Percentiles rank a stretch among this genome's conserved stretches.
phyloP scores from a whole-genome alignment of 2,329 filamentous ascomycete species.

The Aspergillus felis region DNA sequence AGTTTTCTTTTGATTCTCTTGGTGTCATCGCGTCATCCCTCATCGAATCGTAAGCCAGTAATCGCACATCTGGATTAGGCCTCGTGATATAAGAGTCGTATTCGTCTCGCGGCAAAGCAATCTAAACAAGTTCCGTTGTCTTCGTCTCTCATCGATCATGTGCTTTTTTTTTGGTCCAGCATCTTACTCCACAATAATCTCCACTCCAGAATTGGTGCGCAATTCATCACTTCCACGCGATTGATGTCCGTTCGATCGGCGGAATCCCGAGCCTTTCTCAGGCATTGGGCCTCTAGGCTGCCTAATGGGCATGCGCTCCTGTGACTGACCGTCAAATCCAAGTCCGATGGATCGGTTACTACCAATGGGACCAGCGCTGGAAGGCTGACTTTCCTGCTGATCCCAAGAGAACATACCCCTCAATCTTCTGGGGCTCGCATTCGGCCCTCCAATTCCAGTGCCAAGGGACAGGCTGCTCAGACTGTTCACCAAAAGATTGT shows the following conservation, averaged over 20 bases:
- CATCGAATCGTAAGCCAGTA: constrained; percentile 46
- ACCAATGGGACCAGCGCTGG: constrained; percentile 55
- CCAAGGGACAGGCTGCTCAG: constrained; percentile 59
- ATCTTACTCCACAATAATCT: constrained; percentile 62
- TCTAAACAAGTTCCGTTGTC: constrained; percentile 32
- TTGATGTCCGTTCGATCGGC: constrained; percentile 60
- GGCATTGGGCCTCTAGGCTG: constrained; percentile 60
- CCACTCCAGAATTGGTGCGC: constrained; percentile 56
- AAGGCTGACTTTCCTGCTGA: constrained; percentile 47
- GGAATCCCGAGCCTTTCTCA: constrained; percentile 57
- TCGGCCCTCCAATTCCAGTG: constrained; percentile 41
- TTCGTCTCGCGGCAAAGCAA: constrained; percentile 40
- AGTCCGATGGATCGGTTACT: constrained; percentile 61
- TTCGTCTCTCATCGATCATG: constrained; percentile 28
- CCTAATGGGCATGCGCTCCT: constrained; percentile 54
- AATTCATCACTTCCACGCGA: constrained; percentile 61
- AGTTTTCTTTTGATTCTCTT: constrained; percentile 37
- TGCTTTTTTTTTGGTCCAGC: constrained; percentile 14
- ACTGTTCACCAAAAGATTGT: constrained; percentile 59
- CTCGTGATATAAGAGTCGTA: constrained; percentile 41
- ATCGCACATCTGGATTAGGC: constrained; percentile 34
- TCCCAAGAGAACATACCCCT: constrained; percentile 61
- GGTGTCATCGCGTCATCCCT: constrained; percentile 46
- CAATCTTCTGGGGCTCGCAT: constrained; percentile 55
- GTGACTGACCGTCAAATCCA: constrained; percentile 53